Evolutionary conservation across 805 yeast genomes (phyloP), one percentile per base, ranked within the genome.

Genomic region (Starmerella stigmatis): DNA sequence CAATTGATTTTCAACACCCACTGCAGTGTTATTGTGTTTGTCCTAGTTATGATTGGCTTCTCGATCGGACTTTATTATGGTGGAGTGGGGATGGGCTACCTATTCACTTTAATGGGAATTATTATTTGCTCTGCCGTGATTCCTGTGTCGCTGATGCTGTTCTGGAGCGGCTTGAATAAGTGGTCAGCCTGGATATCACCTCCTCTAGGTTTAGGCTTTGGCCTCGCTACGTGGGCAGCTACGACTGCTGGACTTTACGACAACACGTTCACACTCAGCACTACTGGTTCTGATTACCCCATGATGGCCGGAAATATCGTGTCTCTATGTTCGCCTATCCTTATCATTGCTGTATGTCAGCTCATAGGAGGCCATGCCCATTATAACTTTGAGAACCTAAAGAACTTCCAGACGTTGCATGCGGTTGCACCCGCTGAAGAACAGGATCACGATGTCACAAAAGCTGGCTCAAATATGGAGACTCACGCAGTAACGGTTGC

Each of bases 251-350:
- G 61, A 4, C 57, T 63, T 34, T 61, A 59, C 76, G 31, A 74
- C 76, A 44, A 41, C 30, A 13, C 60, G 73, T 57, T 80, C 83
- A 3, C 67, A 76, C 56, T 73, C 74, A 61, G 68, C 58, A 47
- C 74, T 60, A 65, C 62, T 46, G 92, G 89, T 53, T 74, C 72
- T 51, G 94, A 88, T 62, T 74, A 83, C 59, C 81, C 96, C 32
- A 88, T 88, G 96, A 70, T 86, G 51, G 78, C 80, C 3, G 96
- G 95, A 48, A 86, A 86, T 62, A 77, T 85, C 37, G 86, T 85
- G 43, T 89, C 95, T 0, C 65, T 86, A 49, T 67, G 77, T 44
- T 73, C 88, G 2, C 94, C 95, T 10, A 58, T 74, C 15, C 62
- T 86, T 15, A 70, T 78, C 45, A 67, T 78, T 40, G 86, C 94